These are phyloP conservation scores for Amauroascus verrucosus DNA, from an alignment of 2,329 filamentous ascomycete genomes.

Conservation along the genomic window DNA sequence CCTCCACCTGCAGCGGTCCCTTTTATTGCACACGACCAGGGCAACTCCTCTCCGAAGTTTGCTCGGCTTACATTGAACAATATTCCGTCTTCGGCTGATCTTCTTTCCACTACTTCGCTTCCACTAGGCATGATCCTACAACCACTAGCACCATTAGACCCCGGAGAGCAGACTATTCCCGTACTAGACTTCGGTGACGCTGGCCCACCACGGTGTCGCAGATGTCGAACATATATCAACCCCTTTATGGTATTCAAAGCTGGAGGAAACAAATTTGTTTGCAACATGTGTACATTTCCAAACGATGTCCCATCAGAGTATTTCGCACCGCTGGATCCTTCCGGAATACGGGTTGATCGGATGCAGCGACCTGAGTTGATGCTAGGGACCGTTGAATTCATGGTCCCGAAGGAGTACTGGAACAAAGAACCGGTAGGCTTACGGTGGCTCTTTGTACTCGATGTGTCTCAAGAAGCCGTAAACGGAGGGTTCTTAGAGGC, in stretches of 20 bases:
- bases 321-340: constrained; percentile 79
- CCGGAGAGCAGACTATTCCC: constrained; percentile 77
- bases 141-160: constrained; percentile 69
- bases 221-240: constrained; percentile 95
- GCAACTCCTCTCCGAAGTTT: constrained; percentile 91
- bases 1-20: constrained; percentile 80
- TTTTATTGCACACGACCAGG: constrained; percentile 90
- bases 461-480: constrained; percentile 82
- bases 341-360: constrained; percentile 77
- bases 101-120: constrained; percentile 66
- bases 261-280: constrained; percentile 92
- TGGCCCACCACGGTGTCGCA: constrained; percentile 80
- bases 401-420: constrained; percentile 98
- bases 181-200: constrained; percentile 88
- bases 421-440: constrained; percentile 83
- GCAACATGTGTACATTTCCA: constrained; percentile 94
- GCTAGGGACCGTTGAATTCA: constrained; percentile 86
- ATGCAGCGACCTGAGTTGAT: constrained; percentile 81
- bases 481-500: constrained; percentile 85
- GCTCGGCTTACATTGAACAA: constrained; percentile 86
- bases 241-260: constrained; percentile 97
- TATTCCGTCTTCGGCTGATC: constrained; percentile 74
- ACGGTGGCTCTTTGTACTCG: constrained; percentile 81
- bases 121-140: constrained; percentile 83
- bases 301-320: constrained; percentile 91